Conservation (phyloP, 208 protist genomes). For the Crithidia sp. region DNA sequence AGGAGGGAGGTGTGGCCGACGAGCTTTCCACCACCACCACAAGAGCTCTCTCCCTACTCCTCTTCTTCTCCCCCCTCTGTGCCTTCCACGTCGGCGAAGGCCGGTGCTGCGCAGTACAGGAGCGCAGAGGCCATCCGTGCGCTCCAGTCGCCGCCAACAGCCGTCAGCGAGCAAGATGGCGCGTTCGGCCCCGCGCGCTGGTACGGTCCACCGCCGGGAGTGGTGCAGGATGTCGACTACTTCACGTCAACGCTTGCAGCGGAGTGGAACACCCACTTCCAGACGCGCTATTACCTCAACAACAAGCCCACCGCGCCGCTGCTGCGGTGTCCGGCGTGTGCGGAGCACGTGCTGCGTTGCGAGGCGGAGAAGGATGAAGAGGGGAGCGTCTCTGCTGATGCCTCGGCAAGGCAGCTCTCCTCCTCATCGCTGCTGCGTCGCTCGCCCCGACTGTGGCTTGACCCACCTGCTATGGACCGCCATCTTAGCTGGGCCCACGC, state of each 20-base stretch:
- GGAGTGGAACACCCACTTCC: constrained; percentile 35
- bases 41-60: background rate
- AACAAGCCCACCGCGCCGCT: constrained; percentile 39
- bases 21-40: too few species aligned
- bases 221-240: constrained; percentile 28
- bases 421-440: background rate
- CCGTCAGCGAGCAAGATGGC: background rate
- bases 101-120: background rate
- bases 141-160: background rate
- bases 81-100: background rate
- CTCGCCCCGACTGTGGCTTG: constrained; percentile 22
- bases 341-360: background rate
- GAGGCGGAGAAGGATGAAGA: background rate
- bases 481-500: constrained; percentile 77
- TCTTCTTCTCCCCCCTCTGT: background rate
- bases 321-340: constrained; percentile 45
- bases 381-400: background rate
- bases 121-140: background rate
- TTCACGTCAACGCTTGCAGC: constrained; percentile 14
- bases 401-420: background rate
- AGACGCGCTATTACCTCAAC: constrained; percentile 19
- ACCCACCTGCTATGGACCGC: constrained; percentile 48
- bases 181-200: background rate
- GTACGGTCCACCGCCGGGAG: constrained; percentile 31
- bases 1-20: constrained; percentile 6